These are phyloP conservation scores for Termitomyces sp. DNA, from an alignment of 768 basidiomycete species.

Conservation along the genomic window DNA sequence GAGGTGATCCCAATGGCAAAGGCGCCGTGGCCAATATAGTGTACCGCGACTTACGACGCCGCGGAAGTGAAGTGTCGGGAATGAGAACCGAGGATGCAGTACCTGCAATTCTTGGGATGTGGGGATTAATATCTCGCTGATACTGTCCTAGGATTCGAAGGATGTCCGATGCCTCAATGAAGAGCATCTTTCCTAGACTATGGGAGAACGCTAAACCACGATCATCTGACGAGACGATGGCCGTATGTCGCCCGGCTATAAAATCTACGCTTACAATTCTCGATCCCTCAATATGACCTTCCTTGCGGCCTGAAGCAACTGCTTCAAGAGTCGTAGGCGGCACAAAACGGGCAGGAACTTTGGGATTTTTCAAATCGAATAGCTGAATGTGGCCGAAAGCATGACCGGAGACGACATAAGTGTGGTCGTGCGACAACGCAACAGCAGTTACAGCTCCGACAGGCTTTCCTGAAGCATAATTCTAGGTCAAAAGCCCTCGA, in stretches of 20 bases:
- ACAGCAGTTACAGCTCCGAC: slow-evolving; percentile 84
- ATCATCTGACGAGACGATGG: slow-evolving; percentile 88
- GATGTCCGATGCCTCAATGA: slow-evolving; percentile 92
- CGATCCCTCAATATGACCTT: slow-evolving; percentile 81
- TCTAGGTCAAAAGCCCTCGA: slow-evolving; percentile 13
- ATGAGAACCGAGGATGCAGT: slow-evolving; percentile 10
- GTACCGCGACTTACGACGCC: slow-evolving; percentile 50
- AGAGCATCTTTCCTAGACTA: slow-evolving; percentile 88
- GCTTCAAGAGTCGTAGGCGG: slow-evolving; percentile 63
- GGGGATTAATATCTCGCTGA: slow-evolving; percentile 43
- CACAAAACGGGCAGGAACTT: slow-evolving; percentile 64
- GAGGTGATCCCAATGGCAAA: slow-evolving; percentile 75
- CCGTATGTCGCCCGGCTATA: slow-evolving; percentile 89
- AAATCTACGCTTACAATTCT: slow-evolving; percentile 82
- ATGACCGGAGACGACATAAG: slow-evolving; percentile 89
- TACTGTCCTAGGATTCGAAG: slow-evolving; percentile 93
- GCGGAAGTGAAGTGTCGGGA: slow-evolving; percentile 26
- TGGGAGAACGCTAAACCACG: slow-evolving; percentile 93
- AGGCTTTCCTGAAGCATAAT: slow-evolving; percentile 40
- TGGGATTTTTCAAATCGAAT: slow-evolving; percentile 73
- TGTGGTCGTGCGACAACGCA: slow-evolving; percentile 90
- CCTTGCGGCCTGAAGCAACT: slow-evolving; percentile 74
- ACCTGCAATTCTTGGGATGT: not conserved
- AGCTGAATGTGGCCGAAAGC: slow-evolving; percentile 80
- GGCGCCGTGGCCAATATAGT: slow-evolving; percentile 78